Evolutionary conservation across 2,329 filamentous ascomycete genomes (phyloP).

Genomic region (Colletotrichum camelliae): DNA sequence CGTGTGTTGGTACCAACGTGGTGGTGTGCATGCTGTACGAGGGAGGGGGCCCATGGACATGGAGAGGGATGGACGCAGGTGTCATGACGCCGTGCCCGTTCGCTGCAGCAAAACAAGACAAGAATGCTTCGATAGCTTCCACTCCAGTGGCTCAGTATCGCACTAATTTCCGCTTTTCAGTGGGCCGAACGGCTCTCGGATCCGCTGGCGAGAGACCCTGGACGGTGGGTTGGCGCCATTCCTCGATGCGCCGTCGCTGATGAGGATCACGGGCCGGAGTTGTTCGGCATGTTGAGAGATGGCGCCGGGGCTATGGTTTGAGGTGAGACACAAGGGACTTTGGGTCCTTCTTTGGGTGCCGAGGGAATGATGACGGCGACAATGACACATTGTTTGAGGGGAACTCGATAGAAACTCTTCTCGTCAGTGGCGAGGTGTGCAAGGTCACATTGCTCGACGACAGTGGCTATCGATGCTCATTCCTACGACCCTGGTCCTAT

Average conservation of each 20-base stretch:
- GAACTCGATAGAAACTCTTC: not conserved
- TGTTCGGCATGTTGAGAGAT: not conserved
- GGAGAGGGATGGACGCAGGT: not conserved
- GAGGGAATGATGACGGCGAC: not conserved
- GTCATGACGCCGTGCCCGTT: not conserved
- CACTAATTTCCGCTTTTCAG: conserved; percentile 12
- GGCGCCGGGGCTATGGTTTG: not conserved
- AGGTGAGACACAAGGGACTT: not conserved
- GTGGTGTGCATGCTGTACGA: not conserved
- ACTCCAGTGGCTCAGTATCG: not conserved
- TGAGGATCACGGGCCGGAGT: not conserved
- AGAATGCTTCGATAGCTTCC: conserved; percentile 6
- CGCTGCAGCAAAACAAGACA: not conserved
- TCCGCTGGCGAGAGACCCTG: not conserved
- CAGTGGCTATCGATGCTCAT: not conserved
- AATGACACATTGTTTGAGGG: not conserved
- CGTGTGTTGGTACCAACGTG: not conserved
- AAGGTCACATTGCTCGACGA: not conserved
- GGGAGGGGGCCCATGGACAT: not conserved
- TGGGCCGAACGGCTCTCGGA: not conserved
- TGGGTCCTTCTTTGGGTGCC: not conserved
- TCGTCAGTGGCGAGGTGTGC: not conserved
- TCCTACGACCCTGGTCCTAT: not conserved
- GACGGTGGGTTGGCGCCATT: not conserved
- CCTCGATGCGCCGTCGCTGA: not conserved